Conservation (phyloP, 2,329 filamentous ascomycete genomes). For the Xylariaceae sp. region DNA sequence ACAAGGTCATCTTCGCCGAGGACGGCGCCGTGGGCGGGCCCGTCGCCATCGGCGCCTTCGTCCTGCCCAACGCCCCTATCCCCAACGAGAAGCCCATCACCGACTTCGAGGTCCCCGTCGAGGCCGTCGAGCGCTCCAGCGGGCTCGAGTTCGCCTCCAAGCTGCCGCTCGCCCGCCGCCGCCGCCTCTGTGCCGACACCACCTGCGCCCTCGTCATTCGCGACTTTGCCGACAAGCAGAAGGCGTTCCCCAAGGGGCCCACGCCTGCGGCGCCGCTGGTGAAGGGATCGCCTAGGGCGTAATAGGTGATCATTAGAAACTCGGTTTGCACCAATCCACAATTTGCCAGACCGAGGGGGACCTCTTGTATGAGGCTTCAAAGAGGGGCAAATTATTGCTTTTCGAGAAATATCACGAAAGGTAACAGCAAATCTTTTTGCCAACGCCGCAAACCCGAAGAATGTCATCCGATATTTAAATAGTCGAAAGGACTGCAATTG, state of each 20-base stretch:
- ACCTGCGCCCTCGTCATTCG: conserved; percentile 77
- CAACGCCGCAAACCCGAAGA: no score
- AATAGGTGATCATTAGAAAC: no score
- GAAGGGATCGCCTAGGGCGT: conserved; percentile 3
- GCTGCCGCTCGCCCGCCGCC: conserved; percentile 68
- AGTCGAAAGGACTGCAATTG: no score
- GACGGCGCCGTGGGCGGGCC: conserved; percentile 60
- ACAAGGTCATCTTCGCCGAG: conserved; percentile 97
- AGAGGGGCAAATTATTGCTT: no score
- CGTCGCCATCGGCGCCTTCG: conserved; percentile 89
- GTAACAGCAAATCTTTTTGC: no score
- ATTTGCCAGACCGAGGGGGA: no score
- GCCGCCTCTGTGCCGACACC: conserved; percentile 81
- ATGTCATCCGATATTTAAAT: no score
- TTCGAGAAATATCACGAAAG: no score
- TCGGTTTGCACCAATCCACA: no score
- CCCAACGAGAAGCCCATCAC: conserved; percentile 79
- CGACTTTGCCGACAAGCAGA: conserved; percentile 66
- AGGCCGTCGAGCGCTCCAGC: conserved; percentile 86
- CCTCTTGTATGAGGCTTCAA: no score
- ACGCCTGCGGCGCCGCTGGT: conserved; percentile 6
- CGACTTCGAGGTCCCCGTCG: conserved; percentile 93
- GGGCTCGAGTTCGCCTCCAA: conserved; percentile 87
- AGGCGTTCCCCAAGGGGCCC: conserved; percentile 46
- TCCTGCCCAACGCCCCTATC: conserved; percentile 87